Evolutionary conservation across 1,139 yeast genomes (phyloP), one percentile per base, ranked within the genome.

Genomic region (Geotrichum bryndzae): DNA sequence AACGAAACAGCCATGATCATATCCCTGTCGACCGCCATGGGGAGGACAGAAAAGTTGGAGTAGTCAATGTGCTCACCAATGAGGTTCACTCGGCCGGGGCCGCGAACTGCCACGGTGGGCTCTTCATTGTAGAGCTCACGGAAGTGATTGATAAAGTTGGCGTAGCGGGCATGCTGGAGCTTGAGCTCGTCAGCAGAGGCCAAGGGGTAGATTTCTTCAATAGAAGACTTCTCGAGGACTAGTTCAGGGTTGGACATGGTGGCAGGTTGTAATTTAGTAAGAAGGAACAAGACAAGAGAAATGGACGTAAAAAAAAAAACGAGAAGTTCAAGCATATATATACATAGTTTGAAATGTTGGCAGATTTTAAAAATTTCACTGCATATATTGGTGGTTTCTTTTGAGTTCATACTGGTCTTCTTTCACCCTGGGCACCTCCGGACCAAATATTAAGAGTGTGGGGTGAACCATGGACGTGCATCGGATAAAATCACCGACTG

Each of bases 51-150:
- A 70, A 84, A 87, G 70, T 81, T 80, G 65, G 84, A 82, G 71
- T 86, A 87, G 74, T 87, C 92, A 62, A 87, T 83, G 70, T 87
- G 92, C 67, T 87, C 92, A 51, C 92, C 92, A 65, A 87, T 85
- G 65, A 87, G 76, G 72, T 87, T 87, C 63, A 87, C 92, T 68
- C 92, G 77, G 51, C 92, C 92, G 3, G 92, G 92, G 22, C 89
- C 82, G 63, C 91, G 79, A 52, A 86, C 77, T 55, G 82, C 72
- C 68, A 84, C 82, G 35, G 75, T 75, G 5, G 84, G 81, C 13
- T 57, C 57, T 11, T 68, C 68, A 27, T 48, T 56, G 41, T 57
- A 57, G 31, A 51, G 45, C 11, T 25, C 52, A 3, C 51, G n/a
- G 27, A 55, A 55, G 22, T 23, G 41, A 41, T n/a, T 22, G 5